phyloP scores from a whole-genome alignment of 2,329 filamentous ascomycete species.

The Aureobasidium sp. region DNA sequence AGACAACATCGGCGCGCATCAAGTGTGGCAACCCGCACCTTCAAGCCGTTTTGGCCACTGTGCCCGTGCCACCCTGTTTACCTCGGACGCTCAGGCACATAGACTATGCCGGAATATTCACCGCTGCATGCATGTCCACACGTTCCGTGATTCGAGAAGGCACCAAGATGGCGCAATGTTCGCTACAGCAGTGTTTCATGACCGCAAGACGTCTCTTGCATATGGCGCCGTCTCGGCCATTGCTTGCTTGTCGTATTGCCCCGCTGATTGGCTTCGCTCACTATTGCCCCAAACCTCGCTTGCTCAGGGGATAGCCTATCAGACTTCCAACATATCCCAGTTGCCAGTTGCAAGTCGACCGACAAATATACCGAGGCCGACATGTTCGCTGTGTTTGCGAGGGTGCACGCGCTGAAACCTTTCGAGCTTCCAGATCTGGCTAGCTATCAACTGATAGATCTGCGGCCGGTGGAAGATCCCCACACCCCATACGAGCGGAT shows the following conservation, averaged over 20 bases:
- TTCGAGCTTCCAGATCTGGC: background rate
- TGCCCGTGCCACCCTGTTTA: background rate
- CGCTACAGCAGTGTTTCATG: no score
- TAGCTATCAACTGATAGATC: slow-evolving; percentile 1
- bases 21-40: background rate
- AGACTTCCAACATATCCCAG: background rate
- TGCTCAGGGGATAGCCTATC: background rate
- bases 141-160: slow-evolving; percentile 5
- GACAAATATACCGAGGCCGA: slow-evolving; percentile 5
- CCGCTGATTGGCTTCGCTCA: background rate
- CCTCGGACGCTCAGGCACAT: no score
- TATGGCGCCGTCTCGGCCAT: background rate
- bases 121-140: background rate
- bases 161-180: background rate
- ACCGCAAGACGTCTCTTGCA: background rate
- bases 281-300: background rate
- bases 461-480: slow-evolving; percentile 4
- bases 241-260: background rate
- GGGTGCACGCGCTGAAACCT: background rate
- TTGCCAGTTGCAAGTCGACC: background rate
- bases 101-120: background rate
- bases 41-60: no score
- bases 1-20: background rate
- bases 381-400: background rate
- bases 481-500: background rate